A percentile compares a stretch with the other conserved stretches of the same genome.
phyloP scores from a whole-genome alignment of 2,329 filamentous ascomycete species.

The Pseudocercospora pini-densiflorae region DNA sequence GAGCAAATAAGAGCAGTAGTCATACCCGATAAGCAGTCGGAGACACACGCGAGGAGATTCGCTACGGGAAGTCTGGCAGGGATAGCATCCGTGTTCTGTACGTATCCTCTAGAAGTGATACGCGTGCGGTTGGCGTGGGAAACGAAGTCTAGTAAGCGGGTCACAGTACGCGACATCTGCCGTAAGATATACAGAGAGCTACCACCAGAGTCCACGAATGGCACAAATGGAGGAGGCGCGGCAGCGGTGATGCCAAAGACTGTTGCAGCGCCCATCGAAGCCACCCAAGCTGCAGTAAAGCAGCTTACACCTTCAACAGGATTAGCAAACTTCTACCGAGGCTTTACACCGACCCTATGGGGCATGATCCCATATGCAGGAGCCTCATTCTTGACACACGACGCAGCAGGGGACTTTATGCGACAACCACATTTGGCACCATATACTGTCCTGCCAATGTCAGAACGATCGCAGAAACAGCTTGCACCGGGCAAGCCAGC shows the following conservation, averaged over 20 bases:
- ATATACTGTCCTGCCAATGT: slow-evolving; percentile 75
- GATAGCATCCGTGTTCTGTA: slow-evolving; percentile 91
- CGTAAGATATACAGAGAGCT: slow-evolving; percentile 85
- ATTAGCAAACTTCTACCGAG: slow-evolving; percentile 89
- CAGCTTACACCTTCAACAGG: slow-evolving; percentile 67
- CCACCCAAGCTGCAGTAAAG: slow-evolving; percentile 52
- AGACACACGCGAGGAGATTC: slow-evolving; percentile 79
- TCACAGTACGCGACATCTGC: slow-evolving; percentile 76
- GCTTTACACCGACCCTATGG: slow-evolving; percentile 85
- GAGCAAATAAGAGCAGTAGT: slow-evolving; percentile 86
- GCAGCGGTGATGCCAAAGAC: slow-evolving; percentile 27
- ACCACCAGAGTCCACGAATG: slow-evolving; percentile 40
- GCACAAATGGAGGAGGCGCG: slow-evolving; percentile 9
- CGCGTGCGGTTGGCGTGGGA: slow-evolving; percentile 93
- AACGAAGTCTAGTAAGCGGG: slow-evolving; percentile 74
- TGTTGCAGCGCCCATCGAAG: slow-evolving; percentile 48
- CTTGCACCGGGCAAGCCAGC: slow-evolving; percentile 61
- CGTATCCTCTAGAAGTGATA: slow-evolving; percentile 92
- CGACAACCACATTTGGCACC: slow-evolving; percentile 68
- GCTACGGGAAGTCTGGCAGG: slow-evolving; percentile 76
- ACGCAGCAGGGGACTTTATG: slow-evolving; percentile 83
- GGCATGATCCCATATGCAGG: slow-evolving; percentile 98
- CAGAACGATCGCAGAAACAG: slow-evolving; percentile 43
- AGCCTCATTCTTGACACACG: slow-evolving; percentile 93
- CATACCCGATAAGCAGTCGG: slow-evolving; percentile 72